Base-by-base conservation (phyloP, 176 grass and related monocot genomes). In the Avena insularis region DNA sequence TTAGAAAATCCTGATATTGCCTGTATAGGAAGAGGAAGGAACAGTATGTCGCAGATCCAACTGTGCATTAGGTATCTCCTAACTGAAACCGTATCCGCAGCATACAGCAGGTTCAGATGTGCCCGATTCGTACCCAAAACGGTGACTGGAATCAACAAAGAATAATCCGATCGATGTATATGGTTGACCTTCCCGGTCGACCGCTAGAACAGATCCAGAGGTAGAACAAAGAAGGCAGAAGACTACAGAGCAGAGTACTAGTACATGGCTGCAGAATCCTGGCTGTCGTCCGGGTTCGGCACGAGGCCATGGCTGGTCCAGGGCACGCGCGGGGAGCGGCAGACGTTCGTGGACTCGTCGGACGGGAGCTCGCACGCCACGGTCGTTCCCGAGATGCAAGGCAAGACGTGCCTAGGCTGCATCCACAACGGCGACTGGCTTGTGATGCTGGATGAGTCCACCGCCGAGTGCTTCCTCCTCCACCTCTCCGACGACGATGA, bases 221-320 rank as follows among this genome's bases (percentile, higher is more conserved):
- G 38, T 40, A 6, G 0, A 40, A 40, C 38, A 40, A 40, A 40
- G 38, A 40, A 40, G 38, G 0, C 38, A 40, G 5, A 40, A 40
- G 38, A 40, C 1, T 40, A 40, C 1, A 40, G 5, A 23, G 59
- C 59, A 62, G n/a, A 62, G 59, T 9, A 60, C 20, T 46, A 9
- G 45, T 36, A 16, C 43, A 49, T 74, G 71, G 43, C 45, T 74
- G 43, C 71, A 25, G 43, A 49, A 74, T 13, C 71, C 11, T 25
- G 11, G 71, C 5, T 74, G 20, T 45, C 71, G 11, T 6, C 71
- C 45, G 71, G 71, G 40, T 50, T 50, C 71, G n/a, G 71, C 71
- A 75, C 12, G n/a, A 75, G 71, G 71, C 71, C 71, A 75, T 75
- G 71, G 71, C 46, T 75, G n/a, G 45, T 75, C 11, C 71, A 75